A percentile compares a stretch with the other conserved stretches of the same genome.
Conservation (phyloP, 768 basidiomycete genomes). For the Sporobolomyces roseus region DNA sequence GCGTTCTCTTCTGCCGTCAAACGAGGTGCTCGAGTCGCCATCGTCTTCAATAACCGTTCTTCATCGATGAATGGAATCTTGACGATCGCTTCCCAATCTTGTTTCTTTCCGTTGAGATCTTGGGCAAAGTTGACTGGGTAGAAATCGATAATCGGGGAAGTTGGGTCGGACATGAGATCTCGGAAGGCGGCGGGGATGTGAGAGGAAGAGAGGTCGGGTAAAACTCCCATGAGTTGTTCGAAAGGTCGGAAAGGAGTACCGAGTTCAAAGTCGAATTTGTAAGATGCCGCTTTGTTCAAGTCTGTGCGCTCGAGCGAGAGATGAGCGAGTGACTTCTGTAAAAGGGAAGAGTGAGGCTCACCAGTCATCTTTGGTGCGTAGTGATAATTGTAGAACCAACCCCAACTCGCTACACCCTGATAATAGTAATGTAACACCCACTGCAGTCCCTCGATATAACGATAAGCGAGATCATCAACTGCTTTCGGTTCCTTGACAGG, state of each 20-base stretch:
- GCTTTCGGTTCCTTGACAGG: conserved; percentile 62
- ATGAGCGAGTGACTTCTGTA: neutral
- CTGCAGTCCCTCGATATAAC: conserved; percentile 89
- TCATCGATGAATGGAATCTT: conserved; percentile 98
- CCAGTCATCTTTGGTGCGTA: conserved; percentile 95
- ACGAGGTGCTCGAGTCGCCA: conserved; percentile 54
- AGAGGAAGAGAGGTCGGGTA: conserved; percentile 83
- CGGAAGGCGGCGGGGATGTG: conserved; percentile 81
- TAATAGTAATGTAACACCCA: conserved; percentile 99
- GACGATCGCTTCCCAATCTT: conserved; percentile 97
- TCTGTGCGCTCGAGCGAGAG: conserved; percentile 51
- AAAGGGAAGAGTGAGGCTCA: conserved; percentile 48
- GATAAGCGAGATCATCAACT: conserved; percentile 67
- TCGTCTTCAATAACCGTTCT: conserved; percentile 68
- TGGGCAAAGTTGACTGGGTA: conserved; percentile 87
- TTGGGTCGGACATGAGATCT: conserved; percentile 80
- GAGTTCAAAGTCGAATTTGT: conserved; percentile 80
- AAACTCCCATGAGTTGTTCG: conserved; percentile 95
- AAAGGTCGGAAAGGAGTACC: conserved; percentile 88
- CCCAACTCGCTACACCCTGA: conserved; percentile 92
- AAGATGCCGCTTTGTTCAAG: conserved; percentile 62
- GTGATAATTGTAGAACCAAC: conserved; percentile 98
- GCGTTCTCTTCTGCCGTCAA: conserved; percentile 69
- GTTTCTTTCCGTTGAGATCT: conserved; percentile 96
- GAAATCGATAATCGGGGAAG: conserved; percentile 87